Evolutionary conservation across 768 basidiomycete species (phyloP).

Genomic region (Amyloporia xantha): DNA sequence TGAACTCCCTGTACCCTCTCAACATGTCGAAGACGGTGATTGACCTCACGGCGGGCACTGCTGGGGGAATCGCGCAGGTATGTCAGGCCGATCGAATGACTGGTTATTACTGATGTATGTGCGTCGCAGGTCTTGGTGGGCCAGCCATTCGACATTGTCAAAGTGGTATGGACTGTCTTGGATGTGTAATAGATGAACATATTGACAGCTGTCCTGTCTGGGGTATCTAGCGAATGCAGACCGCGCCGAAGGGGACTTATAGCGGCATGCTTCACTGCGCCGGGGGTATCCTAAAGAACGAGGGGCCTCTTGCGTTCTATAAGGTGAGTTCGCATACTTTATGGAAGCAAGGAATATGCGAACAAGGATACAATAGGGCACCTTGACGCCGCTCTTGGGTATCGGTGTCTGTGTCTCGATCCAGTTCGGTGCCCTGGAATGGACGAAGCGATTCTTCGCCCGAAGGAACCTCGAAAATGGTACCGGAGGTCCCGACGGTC

Average conservation of each 20-base stretch:
- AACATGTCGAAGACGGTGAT: constrained; percentile 61
- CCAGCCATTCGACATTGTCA: constrained; percentile 95
- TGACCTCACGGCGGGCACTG: constrained; percentile 85
- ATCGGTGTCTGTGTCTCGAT: constrained; percentile 95
- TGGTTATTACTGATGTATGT: constrained; percentile 1
- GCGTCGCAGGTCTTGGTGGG: constrained; percentile 70
- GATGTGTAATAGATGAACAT: constrained; percentile 3
- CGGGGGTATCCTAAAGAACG: constrained; percentile 82
- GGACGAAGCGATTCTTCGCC: constrained; percentile 74
- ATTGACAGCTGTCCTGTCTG: constrained; percentile 3
- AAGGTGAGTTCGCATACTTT: constrained; percentile 47
- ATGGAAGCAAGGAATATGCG: no score
- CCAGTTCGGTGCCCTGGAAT: constrained; percentile 89
- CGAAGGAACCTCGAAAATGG: constrained; percentile 52
- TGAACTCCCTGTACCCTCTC: not conserved
- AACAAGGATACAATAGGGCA: constrained; percentile 62
- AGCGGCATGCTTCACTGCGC: constrained; percentile 85
- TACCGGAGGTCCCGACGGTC: constrained; percentile 59
- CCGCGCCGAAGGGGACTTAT: constrained; percentile 85
- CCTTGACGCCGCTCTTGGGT: constrained; percentile 81
- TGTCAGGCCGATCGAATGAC: constrained; percentile 2
- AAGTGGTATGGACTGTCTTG: constrained; percentile 91
- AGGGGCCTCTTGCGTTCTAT: constrained; percentile 92
- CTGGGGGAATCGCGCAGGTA: constrained; percentile 87
- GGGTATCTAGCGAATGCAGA: constrained; percentile 79